phyloP scores from a whole-genome alignment of 441 rosid species.

The Pelargonium cotyledonis region DNA sequence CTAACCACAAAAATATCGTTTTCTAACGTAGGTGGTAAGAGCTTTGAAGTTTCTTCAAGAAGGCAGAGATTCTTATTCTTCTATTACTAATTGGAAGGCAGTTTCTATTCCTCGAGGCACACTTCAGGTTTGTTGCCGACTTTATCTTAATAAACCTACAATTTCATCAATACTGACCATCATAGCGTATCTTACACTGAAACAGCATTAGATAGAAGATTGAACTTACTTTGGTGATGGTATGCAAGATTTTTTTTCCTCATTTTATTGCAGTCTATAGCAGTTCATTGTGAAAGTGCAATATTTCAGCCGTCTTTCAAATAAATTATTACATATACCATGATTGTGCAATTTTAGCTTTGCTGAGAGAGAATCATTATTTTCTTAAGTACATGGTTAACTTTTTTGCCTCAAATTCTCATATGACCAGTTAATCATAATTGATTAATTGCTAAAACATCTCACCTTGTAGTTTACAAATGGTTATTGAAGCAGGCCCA shows the following conservation, averaged over 20 bases:
- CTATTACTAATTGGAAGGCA: constrained; percentile 47
- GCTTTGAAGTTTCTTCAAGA: constrained; percentile 66
- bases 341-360: no score
- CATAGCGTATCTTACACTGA: constrained; percentile 6
- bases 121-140: constrained; percentile 77
- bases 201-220: background rate
- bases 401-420: no score
- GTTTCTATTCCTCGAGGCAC: constrained; percentile 89
- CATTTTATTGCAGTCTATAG: background rate
- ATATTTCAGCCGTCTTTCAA: background rate
- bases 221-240: background rate
- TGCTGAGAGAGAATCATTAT: no score
- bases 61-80: constrained; percentile 37
- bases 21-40: constrained; percentile 70
- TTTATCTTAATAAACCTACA: constrained; percentile 13
- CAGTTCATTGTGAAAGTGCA: constrained; percentile 1
- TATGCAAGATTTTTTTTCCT: background rate
- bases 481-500: no score
- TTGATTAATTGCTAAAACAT: no score
- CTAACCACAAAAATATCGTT: constrained; percentile 13
- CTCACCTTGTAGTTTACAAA: no score
- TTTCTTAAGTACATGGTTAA: no score
- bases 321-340: no score
- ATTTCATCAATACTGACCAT: constrained; percentile 9
- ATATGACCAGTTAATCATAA: no score